Base-by-base conservation (phyloP, 1,284 basidiomycete genomes). In the Veloporphyrellus conicus region DNA sequence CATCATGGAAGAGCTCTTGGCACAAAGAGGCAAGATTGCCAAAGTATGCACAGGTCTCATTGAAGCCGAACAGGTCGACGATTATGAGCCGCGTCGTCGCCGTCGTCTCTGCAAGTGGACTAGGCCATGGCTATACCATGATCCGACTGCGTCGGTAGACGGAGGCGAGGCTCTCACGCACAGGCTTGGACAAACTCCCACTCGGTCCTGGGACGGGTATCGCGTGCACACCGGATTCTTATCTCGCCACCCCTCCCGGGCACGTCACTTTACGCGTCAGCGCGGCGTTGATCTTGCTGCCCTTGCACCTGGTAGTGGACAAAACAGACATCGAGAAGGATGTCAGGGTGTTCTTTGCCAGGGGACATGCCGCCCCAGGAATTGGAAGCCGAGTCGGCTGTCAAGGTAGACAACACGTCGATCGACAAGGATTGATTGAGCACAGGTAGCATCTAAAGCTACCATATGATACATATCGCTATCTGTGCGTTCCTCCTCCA, bases 1-100 rank as follows among this genome's bases (percentile, higher is more conserved):
- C 2, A 73, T 79, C 27, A 73, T 96, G 38, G 81, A 75, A 49
- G 74, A 84, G 46, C 69, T 95, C 15, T 75, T 90, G 6, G 87
- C 90, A 20, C 74, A 84, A 53, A 88, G 87, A 54, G 93, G 93
- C 16, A 81, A 91, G 57, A 79, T 93, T 12, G 87, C 90, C 31
- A 92, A 90, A 62, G 93, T 96, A 15, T 93, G 93, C 20, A 72
- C 79, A 39, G 82, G 84, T 67, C 68, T 84, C 22, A 93, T 96
- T 45, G 84, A 93, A 57, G 82, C 86, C 16, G 85, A 62, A 31
- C 31, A 87, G 12, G 82, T 82, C 23, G 82, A 82, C 31, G 58
- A 34, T 14, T 47, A 36, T 14, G n/a, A n/a, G n/a, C n/a, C n/a
- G n/a, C n/a, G n/a, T n/a, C n/a, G n/a, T 6, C 42, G 5, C 48